Evolutionary conservation across 2,329 filamentous ascomycete genomes (phyloP), one percentile per base, ranked within the genome.

Genomic region (Cytospora leucostoma): DNA sequence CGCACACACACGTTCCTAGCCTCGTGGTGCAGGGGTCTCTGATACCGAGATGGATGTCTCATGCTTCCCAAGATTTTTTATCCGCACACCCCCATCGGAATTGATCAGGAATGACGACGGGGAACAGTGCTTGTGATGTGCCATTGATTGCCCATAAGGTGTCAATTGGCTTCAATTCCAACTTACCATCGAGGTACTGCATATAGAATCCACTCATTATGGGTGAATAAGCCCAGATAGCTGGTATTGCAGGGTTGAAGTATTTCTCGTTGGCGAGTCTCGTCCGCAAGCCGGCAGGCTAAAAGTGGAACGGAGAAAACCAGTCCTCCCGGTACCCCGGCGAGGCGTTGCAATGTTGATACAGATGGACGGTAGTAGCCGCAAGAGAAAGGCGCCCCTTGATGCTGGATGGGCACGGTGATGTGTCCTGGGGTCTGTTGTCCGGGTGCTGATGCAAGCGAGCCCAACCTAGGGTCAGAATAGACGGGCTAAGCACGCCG

Each of bases 101-200:
- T 38, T n/a, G 40, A 33, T 35, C 51, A n/a, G 34, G 27, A 19
- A 56, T n/a, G 52, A 61, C 13, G 37, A 49, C 12, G 35, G 27
- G 35, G 51, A 40, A 55, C 21, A 7, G 51, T 40, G 53, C 51
- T 53, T 37, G 59, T 33, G 33, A 51, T 44, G 38, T 38, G 63
- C 58, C 58, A 58, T 53, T 58, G 58, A 47, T 47, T 52, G 37
- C 35, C 50, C 35, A 32, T 13, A 55, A 13, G 53, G 56, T 56
- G 56, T 34, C 68, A 71, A 70, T 71, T 62, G 65, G 70, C 49
- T 40, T 52, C 53, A 33, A 8, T 21, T 59, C 21, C 56, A 70
- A 89, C 88, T 85, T 88, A 90, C 88, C 90, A 74, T 89, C 86
- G 68, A 90, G 80, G 74, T 91, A 91, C 71, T 90, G 87, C 82